Evolutionary conservation across 2,329 filamentous ascomycete genomes (phyloP).

Genomic region (Bipolaris zeicola): DNA sequence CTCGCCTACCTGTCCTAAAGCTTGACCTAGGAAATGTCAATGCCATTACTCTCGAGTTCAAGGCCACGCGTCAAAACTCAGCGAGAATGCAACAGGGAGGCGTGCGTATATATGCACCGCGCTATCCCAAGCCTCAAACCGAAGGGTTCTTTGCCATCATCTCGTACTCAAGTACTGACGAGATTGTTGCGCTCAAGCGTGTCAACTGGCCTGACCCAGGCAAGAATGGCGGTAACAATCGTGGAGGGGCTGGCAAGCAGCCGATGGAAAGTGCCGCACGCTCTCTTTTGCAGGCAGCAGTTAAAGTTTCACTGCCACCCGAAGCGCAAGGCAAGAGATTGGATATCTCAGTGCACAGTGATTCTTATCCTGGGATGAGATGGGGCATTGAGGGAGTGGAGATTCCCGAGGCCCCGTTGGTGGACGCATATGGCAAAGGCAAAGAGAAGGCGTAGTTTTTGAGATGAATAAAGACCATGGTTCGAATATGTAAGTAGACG

Average conservation of each 20-base stretch:
- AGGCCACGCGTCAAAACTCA: slow-evolving; percentile 70
- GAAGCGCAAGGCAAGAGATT: slow-evolving; percentile 63
- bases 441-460: slow-evolving; percentile 24
- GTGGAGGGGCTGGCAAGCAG: slow-evolving; percentile 12
- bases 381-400: slow-evolving; percentile 62
- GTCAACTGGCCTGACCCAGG: slow-evolving; percentile 69
- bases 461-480: neutral
- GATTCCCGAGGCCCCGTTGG: slow-evolving; percentile 51
- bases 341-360: slow-evolving; percentile 79
- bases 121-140: slow-evolving; percentile 91
- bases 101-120: slow-evolving; percentile 80
- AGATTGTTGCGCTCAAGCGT: slow-evolving; percentile 85
- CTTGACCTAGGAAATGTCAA: slow-evolving; percentile 67
- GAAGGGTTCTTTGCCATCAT: slow-evolving; percentile 92
- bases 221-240: slow-evolving; percentile 5
- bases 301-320: slow-evolving; percentile 66
- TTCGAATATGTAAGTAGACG: neutral
- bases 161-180: slow-evolving; percentile 68
- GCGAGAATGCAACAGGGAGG: slow-evolving; percentile 51
- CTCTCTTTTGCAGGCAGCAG: slow-evolving; percentile 58
- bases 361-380: slow-evolving; percentile 81
- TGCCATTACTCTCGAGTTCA: slow-evolving; percentile 66
- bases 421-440: slow-evolving; percentile 36
- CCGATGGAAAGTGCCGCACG: slow-evolving; percentile 22
- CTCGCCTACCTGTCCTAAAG: slow-evolving; percentile 71